Base-by-base conservation (phyloP, 495 filamentous ascomycete species). In the Gamarada debralockiae region DNA sequence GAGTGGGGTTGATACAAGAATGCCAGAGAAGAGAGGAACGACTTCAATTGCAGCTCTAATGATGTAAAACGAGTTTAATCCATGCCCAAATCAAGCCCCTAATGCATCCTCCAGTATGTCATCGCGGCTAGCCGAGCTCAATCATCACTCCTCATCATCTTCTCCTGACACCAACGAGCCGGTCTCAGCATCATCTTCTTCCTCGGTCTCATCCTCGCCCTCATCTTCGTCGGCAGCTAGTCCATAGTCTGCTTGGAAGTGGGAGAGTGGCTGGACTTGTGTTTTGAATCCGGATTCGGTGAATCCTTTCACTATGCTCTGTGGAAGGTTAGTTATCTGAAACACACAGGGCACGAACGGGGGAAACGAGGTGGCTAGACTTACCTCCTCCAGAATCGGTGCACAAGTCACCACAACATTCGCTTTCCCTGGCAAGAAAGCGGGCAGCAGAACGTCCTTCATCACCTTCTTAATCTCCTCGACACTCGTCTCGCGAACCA, bases 211-310 rank as follows among this genome's bases (percentile, higher is more conserved):
- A 0, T 83, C 82, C 3, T 85, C 79, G 0, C 79, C 83, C 15
- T 86, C 84, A 1, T 79, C 85, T 2, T 81, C 82, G n/a, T 77
- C 83, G 9, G 68, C 75, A 68, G 87, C 79, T 23, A 97, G 67
- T 4, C 92, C 93, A 67, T 98, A 98, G 66, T 90, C 89, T 60
- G 96, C 90, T 65, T 95, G 82, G 66, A 95, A 97, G 50, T 83
- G 79, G 48, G 84, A 81, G 40, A 97, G 73, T n/a, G 80, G 63
- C 60, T 87, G 83, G 22, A 90, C 75, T 50, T 86, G 74, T 0
- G 88, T 85, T 55, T 82, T 84, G 76, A 95, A 97, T 0, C 90
- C 87, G 37, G 80, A 83, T 8, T 73, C 72, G 46, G 82, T 71
- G 53, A 97, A 87, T 18, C 82, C 81, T 59, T 84, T 79, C 60